Evolutionary conservation across 1,284 basidiomycete genomes (phyloP), one percentile per base, ranked within the genome.

Genomic region (Leccinum fuscescens): DNA sequence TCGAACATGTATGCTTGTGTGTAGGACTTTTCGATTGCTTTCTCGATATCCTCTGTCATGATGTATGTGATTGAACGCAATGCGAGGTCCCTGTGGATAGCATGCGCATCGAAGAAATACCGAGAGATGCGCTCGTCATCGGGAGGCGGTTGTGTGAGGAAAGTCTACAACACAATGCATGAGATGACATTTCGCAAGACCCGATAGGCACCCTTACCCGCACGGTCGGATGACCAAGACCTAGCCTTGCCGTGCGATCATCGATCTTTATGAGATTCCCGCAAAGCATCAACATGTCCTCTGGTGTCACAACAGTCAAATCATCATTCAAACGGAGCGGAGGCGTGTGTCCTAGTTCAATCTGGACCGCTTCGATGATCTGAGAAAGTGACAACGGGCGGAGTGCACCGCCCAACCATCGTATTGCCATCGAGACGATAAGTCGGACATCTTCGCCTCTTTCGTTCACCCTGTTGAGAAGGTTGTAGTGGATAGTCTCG

Each of bases 61-160:
- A 73, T 69, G 53, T 73, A 73, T 17, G 67, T 72, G 56, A 71
- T 71, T 15, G 70, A 72, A 20, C 72, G 63, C 51, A 73, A 53
- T 12, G 71, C 71, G 11, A 72, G 72, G 29, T 73, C 72, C 53
- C 58, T 66, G 46, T 70, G 70, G 29, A 71, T 56, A 7, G 53
- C 48, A 42, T 70, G 64, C 3, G 61, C 52, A 54, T 70, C 60
- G 50, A 72, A 65, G 57, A 70, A 70, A 35, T 72, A 72, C 48
- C 20, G 50, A 12, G 54, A 54, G 17, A 67, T 15, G 4, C 49
- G 9, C 20, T 59, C 58, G 1, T 72, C 54, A 37, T 61, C 62
- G 6, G 58, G 68, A 1, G 64, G 59, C 0, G 56, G 54, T 50
- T 61, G 65, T 4, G 69, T 70, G 42, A 72, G 66, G 60, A 73